Evolutionary conservation across 176 grass and related monocot genomes (phyloP), one percentile per base, ranked within the genome.

Genomic region (Canna indica): DNA sequence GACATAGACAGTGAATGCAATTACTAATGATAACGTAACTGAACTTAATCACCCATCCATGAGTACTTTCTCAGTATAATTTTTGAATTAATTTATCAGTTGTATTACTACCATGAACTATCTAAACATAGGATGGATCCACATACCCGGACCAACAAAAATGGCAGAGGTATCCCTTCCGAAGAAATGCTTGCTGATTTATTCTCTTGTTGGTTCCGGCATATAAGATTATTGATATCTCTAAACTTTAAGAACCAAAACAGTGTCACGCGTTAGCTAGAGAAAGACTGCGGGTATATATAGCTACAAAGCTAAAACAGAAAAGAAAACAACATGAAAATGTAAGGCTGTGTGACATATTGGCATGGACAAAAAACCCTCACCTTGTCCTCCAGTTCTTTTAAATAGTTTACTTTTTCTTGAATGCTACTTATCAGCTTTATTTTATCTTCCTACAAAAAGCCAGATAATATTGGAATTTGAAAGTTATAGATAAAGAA

Each of bases 91-190:
- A n/a, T n/a, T n/a, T n/a, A n/a, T n/a, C n/a, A 9, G 47, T 2
- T 52, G 47, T 68, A 15, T 34, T 46, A 36, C 41, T 59, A 65
- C 22, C 12, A 77, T 64, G 13, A 59, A 74, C 47, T 69, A 63
- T 17, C 56, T 42, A 59, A 39, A 46, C 36, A 25, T 6, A 68
- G 38, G 56, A 47, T 53, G 59, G 71, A 67, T 34, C 68, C 38
- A 85, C 88, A 47, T 81, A 99, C 95, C 83, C 87, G 90, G 70
- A 94, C 74, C 82, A 99, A 72, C 78, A 99, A 90, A 50, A 99
- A 99, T 52, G 95, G 95, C 64, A 99, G 83, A 70, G 39, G 18
- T 75, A 99, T 80, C 32, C 95, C 86, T 74, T 83, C 81, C 28
- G 68, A 72, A 36, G 70, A 79, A 76, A 67, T 75, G 73, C 85